These are phyloP conservation scores for Orbilia quercus DNA, from an alignment of 2,329 filamentous ascomycete species.

Conservation along the genomic window DNA sequence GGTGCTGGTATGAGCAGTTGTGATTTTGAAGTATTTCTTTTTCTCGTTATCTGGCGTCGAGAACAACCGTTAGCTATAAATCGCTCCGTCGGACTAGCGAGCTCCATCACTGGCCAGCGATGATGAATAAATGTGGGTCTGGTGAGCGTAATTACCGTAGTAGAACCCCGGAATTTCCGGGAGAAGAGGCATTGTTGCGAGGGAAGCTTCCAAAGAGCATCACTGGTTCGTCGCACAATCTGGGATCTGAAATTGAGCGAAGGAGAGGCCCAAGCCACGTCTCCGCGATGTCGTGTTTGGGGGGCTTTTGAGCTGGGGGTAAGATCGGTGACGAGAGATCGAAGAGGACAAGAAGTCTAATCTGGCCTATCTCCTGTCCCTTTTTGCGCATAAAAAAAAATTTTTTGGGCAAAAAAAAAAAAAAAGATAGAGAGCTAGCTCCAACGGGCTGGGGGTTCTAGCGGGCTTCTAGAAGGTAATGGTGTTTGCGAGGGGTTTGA, in stretches of 20 bases:
- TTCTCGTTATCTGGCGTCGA: slow-evolving; percentile 47
- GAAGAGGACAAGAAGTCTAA: slow-evolving; percentile 21
- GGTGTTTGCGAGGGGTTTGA: slow-evolving; percentile 24
- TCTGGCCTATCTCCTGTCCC: slow-evolving; percentile 6
- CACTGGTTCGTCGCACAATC: slow-evolving; percentile 35
- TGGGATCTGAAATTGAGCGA: slow-evolving; percentile 38
- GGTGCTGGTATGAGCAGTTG: slow-evolving; percentile 45
- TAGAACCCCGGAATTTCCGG: slow-evolving; percentile 57
- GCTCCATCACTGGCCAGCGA: slow-evolving; percentile 4
- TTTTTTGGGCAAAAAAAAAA: slow-evolving; percentile 26
- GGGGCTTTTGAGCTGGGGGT: not conserved
- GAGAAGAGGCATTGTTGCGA: slow-evolving; percentile 54
- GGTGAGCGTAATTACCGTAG: slow-evolving; percentile 41
- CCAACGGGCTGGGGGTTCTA: slow-evolving; percentile 20
- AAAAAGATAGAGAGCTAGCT: slow-evolving; percentile 18
- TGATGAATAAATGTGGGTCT: slow-evolving; percentile 2
- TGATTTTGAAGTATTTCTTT: slow-evolving; percentile 55
- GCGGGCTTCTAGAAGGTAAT: slow-evolving; percentile 45
- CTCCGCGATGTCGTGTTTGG: slow-evolving; percentile 37
- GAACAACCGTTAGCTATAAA: slow-evolving; percentile 16
- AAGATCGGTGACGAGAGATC: too few species aligned
- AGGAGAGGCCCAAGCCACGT: slow-evolving; percentile 47
- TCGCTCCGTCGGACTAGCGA: not conserved
- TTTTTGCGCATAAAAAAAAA: slow-evolving; percentile 29
- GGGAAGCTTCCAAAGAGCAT: slow-evolving; percentile 56